Percentiles rank a stretch among this genome's conserved stretches.
phyloP scores from a whole-genome alignment of 345 rosid genomes.

The Combretum micranthum region DNA sequence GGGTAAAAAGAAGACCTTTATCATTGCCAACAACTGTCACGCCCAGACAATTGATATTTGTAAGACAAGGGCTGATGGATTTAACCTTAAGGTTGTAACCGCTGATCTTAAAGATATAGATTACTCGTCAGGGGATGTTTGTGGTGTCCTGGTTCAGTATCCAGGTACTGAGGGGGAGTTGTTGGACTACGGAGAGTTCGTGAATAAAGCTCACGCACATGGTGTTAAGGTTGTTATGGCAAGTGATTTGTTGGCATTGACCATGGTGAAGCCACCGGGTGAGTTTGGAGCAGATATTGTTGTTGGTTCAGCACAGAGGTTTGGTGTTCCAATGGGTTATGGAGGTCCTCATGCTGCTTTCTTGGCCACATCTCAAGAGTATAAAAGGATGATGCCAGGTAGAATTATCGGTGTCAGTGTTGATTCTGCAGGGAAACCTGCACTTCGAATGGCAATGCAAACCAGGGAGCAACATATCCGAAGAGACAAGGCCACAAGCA shows the following conservation, averaged over 20 bases:
- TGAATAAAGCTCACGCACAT: slow-evolving; percentile 81
- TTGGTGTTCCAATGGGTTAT: slow-evolving; percentile 97
- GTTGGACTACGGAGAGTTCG: slow-evolving; percentile 76
- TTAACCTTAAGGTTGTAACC: slow-evolving; percentile 64
- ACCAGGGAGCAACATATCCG: slow-evolving; percentile 98
- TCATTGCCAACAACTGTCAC: slow-evolving; percentile 81
- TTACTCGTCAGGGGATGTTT: slow-evolving; percentile 77
- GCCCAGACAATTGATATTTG: slow-evolving; percentile 95
- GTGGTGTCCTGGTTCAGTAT: slow-evolving; percentile 96
- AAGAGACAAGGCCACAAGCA: slow-evolving; percentile 98
- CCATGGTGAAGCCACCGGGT: slow-evolving; percentile 93
- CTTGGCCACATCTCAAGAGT: slow-evolving; percentile 96
- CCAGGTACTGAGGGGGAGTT: slow-evolving; percentile 96
- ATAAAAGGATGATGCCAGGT: slow-evolving; percentile 98
- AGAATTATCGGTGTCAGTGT: slow-evolving; percentile 93
- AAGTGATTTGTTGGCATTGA: slow-evolving; percentile 84
- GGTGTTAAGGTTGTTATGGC: slow-evolving; percentile 99
- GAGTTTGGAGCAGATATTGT: slow-evolving; percentile 93
- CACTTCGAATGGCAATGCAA: slow-evolving; percentile 99
- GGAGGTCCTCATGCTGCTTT: slow-evolving; percentile 99
- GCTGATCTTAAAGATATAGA: slow-evolving; percentile 72
- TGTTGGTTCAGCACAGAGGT: slow-evolving; percentile 94
- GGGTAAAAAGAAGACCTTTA: slow-evolving; percentile 89
- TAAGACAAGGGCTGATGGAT: slow-evolving; percentile 87
- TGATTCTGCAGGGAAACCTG: slow-evolving; percentile 88